Evolutionary conservation across 2,329 filamentous ascomycete species (phyloP).

Genomic region (Diaporthe amygdali): DNA sequence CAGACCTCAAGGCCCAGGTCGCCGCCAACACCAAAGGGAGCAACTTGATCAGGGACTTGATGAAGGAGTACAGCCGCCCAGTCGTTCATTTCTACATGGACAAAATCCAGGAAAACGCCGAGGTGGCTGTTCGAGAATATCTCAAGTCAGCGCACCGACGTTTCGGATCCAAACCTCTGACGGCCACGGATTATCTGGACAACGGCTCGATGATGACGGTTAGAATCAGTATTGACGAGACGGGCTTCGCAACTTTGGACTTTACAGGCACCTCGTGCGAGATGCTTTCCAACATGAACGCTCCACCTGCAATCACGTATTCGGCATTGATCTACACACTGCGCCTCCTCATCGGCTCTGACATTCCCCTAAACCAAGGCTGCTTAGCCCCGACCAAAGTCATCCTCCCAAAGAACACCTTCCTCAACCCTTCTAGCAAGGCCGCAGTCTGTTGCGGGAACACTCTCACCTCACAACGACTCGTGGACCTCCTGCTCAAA

Average conservation of each 20-base stretch:
- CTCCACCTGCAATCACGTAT: conserved; percentile 41
- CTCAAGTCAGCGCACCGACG: conserved; percentile 44
- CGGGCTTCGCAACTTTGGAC: conserved; percentile 39
- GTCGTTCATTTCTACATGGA: conserved; percentile 45
- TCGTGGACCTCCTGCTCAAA: conserved; percentile 27
- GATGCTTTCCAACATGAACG: conserved; percentile 41
- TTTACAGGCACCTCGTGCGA: conserved; percentile 40
- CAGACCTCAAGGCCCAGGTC: conserved; percentile 49
- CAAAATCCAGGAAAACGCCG: conserved; percentile 47
- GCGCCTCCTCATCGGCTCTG: conserved; percentile 37
- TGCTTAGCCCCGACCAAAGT: conserved; percentile 40
- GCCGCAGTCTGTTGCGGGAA: conserved; percentile 30
- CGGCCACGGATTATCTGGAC: conserved; percentile 40
- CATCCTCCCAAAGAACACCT: conserved; percentile 34
- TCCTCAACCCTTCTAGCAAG: conserved; percentile 38
- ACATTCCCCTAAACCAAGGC: conserved; percentile 44
- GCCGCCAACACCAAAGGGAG: conserved; percentile 49
- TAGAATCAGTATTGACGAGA: conserved; percentile 35
- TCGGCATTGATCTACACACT: conserved; percentile 44
- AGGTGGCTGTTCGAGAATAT: conserved; percentile 39
- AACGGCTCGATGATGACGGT: conserved; percentile 41
- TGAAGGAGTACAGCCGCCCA: conserved; percentile 37
- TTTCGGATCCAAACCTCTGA: conserved; percentile 41
- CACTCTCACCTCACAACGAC: conserved; percentile 24
- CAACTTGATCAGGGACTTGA: conserved; percentile 38